Conservation (phyloP, 2,329 filamentous ascomycete genomes). For the Alternaria longipes region DNA sequence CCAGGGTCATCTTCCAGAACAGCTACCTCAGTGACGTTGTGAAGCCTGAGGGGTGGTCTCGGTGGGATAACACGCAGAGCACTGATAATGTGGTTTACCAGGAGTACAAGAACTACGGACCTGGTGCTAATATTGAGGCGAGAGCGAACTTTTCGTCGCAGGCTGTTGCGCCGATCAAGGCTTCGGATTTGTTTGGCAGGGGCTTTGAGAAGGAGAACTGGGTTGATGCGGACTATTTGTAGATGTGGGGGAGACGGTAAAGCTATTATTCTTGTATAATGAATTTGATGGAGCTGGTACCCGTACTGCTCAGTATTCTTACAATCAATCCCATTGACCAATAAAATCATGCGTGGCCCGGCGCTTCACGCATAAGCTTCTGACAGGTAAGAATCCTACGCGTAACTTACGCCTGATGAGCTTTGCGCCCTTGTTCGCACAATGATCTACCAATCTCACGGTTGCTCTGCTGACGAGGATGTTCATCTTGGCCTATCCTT, state of each 20-base stretch:
- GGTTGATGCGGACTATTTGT: constrained; percentile 26
- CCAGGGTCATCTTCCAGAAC: constrained; percentile 60
- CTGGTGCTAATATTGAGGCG: constrained; percentile 15
- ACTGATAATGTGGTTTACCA: constrained; percentile 23
- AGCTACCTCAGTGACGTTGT: constrained; percentile 63
- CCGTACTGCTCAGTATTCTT: not conserved
- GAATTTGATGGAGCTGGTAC: not conserved
- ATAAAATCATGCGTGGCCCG: not conserved
- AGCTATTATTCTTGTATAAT: not conserved
- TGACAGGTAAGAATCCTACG: too few relatives aligned
- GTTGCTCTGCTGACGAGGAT: too few relatives aligned
- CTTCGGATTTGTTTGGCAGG: constrained; percentile 21
- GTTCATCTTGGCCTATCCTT: too few relatives aligned
- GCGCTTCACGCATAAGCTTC: too few relatives aligned
- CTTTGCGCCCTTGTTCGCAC: too few relatives aligned
- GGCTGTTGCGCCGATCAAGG: constrained; percentile 11
- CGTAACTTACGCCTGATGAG: fast-evolving
- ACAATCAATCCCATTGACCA: not conserved
- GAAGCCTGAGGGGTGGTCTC: constrained; percentile 65
- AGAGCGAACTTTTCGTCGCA: constrained; percentile 23
- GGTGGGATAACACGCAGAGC: constrained; percentile 29
- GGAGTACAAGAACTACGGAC: constrained; percentile 31
- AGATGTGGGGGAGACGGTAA: fast-evolving
- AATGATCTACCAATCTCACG: too few relatives aligned
- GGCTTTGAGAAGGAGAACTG: constrained; percentile 26